Conservation (phyloP, 495 filamentous ascomycete genomes). For the Podospora anserina region DNA sequence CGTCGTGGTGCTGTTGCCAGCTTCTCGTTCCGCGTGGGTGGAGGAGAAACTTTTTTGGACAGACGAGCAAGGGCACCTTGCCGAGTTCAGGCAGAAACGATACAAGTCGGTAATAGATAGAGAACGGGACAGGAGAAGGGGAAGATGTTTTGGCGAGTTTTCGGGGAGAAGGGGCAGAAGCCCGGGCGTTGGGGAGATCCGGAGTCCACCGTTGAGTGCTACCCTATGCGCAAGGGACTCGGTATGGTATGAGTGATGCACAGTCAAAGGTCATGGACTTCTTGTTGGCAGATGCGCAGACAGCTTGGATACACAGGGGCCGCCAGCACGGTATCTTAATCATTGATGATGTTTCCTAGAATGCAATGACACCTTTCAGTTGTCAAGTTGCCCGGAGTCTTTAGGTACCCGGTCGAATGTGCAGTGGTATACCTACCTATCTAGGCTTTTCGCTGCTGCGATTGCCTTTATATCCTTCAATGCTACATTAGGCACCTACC, state of each 20-base stretch:
- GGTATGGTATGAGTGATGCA: not conserved
- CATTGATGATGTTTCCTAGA: too few species aligned
- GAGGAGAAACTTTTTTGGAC: slow-evolving; percentile 24
- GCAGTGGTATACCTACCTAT: too few species aligned
- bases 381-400: too few species aligned
- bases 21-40: slow-evolving; percentile 6
- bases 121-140: not conserved
- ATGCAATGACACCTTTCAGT: too few species aligned
- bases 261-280: not conserved
- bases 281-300: not conserved
- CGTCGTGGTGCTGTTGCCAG: slow-evolving; percentile 17
- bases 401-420: too few species aligned
- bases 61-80: slow-evolving; percentile 6
- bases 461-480: too few species aligned
- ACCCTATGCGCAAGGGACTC: not conserved
- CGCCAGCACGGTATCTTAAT: too few species aligned
- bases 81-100: slow-evolving; percentile 14
- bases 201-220: not conserved
- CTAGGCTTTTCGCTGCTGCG: too few species aligned
- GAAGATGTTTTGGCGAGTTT: not conserved
- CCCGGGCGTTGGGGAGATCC: not conserved
- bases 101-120: slow-evolving; percentile 14
- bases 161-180: not conserved
- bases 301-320: not conserved
- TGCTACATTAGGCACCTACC: too few species aligned